phyloP scores from a whole-genome alignment of 2,329 filamentous ascomycete species.

The Metarhizium anisopliae region DNA sequence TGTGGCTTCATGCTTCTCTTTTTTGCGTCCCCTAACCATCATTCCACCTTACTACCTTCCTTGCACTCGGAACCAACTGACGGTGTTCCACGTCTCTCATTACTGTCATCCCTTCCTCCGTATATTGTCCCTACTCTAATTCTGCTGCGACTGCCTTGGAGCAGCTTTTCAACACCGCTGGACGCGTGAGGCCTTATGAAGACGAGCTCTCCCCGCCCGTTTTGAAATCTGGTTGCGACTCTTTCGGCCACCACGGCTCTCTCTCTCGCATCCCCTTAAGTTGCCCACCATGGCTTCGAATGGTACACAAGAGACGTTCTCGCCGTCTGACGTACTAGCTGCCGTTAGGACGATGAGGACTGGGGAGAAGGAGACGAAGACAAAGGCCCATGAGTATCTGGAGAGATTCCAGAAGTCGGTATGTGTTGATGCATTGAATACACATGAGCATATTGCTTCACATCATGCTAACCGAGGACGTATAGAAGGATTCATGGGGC shows the following conservation, averaged over 20 bases:
- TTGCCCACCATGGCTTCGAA: conserved; percentile 53
- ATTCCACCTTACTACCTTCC: background rate
- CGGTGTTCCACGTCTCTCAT: background rate
- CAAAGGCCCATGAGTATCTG: conserved; percentile 82
- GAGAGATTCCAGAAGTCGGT: conserved; percentile 98
- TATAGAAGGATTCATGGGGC: conserved; percentile 81
- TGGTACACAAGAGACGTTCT: conserved; percentile 61
- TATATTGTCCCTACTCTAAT: background rate
- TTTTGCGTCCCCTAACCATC: background rate
- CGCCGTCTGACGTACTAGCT: conserved; percentile 65
- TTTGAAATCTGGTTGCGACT: background rate
- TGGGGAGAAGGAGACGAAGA: conserved; percentile 73
- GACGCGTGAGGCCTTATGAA: background rate
- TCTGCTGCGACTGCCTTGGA: background rate
- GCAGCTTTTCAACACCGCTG: background rate
- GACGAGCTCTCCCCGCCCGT: background rate
- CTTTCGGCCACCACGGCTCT: background rate
- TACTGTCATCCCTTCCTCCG: background rate
- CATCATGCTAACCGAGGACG: background rate
- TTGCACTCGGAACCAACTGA: background rate
- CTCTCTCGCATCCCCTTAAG: background rate
- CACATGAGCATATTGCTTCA: too few relatives aligned
- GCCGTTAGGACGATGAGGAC: conserved; percentile 90
- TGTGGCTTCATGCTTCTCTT: background rate
- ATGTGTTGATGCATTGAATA: conserved; percentile 10